A percentile compares a stretch with the other conserved stretches of the same genome.
phyloP scores from a whole-genome alignment of 768 basidiomycete genomes.

The Russula olivacea region DNA sequence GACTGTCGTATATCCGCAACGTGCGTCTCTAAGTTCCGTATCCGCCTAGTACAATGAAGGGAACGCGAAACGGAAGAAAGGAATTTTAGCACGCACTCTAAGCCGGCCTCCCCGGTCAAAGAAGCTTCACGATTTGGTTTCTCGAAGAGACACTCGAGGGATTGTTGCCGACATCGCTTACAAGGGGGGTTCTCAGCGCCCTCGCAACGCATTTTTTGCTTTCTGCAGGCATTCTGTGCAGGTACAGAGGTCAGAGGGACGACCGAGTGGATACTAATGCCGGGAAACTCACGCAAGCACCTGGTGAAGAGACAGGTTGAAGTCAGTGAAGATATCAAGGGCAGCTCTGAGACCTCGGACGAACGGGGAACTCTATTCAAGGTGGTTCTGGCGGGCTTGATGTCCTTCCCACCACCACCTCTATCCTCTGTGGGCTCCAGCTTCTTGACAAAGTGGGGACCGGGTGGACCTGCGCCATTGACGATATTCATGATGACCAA shows the following conservation, averaged over 20 bases:
- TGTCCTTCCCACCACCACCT: conserved; percentile 44
- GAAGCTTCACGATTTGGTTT: conserved; percentile 86
- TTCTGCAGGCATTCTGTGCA: conserved; percentile 83
- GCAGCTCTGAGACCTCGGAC: conserved; percentile 35
- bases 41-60: conserved; percentile 52
- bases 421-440: conserved; percentile 50
- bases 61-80: not conserved
- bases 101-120: conserved; percentile 80
- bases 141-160: conserved; percentile 90
- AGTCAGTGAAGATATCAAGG: conserved; percentile 22
- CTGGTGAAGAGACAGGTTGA: conserved; percentile 34
- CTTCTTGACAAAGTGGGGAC: conserved; percentile 43
- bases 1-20: conserved; percentile 76
- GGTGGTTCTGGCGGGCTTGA: conserved; percentile 69
- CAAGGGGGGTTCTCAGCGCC: conserved; percentile 97
- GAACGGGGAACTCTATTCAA: conserved; percentile 83
- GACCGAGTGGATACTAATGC: conserved; percentile 1
- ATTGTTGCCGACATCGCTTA: conserved; percentile 83
- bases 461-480: conserved; percentile 21
- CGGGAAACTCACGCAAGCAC: conserved; percentile 62
- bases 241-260: conserved; percentile 17
- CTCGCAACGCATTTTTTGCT: conserved; percentile 97
- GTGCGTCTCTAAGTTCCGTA: conserved; percentile 80
- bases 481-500: conserved; percentile 19
- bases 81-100: conserved; percentile 56